A percentile compares a stretch with the other conserved stretches of the same genome.
Conservation (phyloP, 352 stramenopile species). For the Globisporangium nagaii region DNA sequence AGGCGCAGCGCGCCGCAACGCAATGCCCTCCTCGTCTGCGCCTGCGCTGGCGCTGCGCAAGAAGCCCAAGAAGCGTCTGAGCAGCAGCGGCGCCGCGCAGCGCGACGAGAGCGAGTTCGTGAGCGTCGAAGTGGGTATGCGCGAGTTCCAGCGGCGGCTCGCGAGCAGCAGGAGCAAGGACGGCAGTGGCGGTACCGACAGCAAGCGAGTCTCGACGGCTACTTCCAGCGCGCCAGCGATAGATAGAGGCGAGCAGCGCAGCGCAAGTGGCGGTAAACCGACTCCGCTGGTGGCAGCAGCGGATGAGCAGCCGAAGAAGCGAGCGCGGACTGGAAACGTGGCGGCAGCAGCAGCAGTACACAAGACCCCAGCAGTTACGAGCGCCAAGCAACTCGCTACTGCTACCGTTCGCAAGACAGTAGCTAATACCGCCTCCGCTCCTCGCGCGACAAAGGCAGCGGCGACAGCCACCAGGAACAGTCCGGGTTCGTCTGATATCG, state of each 20-base stretch:
- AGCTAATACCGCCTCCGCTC: not conserved
- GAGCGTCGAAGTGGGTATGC: slow-evolving; percentile 65
- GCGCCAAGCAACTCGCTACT: not conserved
- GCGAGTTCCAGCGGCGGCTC: slow-evolving; percentile 59
- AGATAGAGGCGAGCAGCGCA: slow-evolving; percentile 3
- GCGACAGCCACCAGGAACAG: not conserved
- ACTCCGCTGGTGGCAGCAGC: not conserved
- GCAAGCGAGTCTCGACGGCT: not conserved
- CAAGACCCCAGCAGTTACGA: not conserved
- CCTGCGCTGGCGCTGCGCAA: slow-evolving; percentile 8
- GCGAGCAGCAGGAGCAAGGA: slow-evolving; percentile 13
- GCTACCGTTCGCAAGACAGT: not conserved
- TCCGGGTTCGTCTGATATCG: not conserved
- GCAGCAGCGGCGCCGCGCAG: not conserved
- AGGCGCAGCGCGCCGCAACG: not conserved
- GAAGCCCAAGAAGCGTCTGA: slow-evolving; percentile 23
- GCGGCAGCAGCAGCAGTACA: not conserved
- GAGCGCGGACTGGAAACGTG: not conserved
- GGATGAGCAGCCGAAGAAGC: slow-evolving; percentile 2
- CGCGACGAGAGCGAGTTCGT: slow-evolving; percentile 65
- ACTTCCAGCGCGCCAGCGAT: not conserved
- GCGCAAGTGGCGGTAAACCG: no score
- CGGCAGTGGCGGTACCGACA: not conserved
- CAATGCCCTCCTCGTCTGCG: not conserved
- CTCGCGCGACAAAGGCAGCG: not conserved